phyloP scores from a whole-genome alignment of 768 basidiomycete species.

The Leccinum fibrillosum region DNA sequence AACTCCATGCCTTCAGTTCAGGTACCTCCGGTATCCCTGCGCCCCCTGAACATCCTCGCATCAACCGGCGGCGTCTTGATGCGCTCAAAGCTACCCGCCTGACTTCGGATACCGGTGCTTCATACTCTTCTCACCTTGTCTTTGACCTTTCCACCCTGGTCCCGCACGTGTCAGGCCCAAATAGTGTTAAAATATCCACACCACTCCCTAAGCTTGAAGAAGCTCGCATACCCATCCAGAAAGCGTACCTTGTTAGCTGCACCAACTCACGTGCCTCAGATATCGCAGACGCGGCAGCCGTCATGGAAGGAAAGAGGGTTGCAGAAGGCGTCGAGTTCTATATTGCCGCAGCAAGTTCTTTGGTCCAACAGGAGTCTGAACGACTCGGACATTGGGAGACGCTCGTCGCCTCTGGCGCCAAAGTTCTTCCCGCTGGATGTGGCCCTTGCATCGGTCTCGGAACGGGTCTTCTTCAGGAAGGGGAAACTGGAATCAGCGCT shows the following conservation, averaged over 20 bases:
- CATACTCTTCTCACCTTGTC: slow-evolving; percentile 83
- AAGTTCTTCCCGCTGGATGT: slow-evolving; percentile 91
- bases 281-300: slow-evolving; percentile 88
- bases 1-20: slow-evolving; percentile 70
- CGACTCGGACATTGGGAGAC: slow-evolving; percentile 82
- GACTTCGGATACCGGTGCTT: slow-evolving; percentile 70
- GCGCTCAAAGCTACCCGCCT: slow-evolving; percentile 53
- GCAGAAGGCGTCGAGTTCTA: slow-evolving; percentile 94
- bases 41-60: slow-evolving; percentile 79
- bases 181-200: slow-evolving; percentile 96
- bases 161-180: slow-evolving; percentile 95
- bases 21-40: slow-evolving; percentile 50
- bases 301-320: slow-evolving; percentile 76
- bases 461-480: slow-evolving; percentile 88
- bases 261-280: slow-evolving; percentile 97
- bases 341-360: slow-evolving; percentile 91
- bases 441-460: slow-evolving; percentile 98
- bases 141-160: slow-evolving; percentile 93
- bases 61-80: slow-evolving; percentile 72
- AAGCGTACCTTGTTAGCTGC: slow-evolving; percentile 97
- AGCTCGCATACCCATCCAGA: slow-evolving; percentile 78
- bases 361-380: slow-evolving; percentile 90
- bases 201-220: slow-evolving; percentile 82
- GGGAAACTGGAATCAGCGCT: slow-evolving; percentile 93
- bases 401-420: slow-evolving; percentile 85